Conservation (phyloP, 2,329 filamentous ascomycete species). For the Aureobasidium lini region DNA sequence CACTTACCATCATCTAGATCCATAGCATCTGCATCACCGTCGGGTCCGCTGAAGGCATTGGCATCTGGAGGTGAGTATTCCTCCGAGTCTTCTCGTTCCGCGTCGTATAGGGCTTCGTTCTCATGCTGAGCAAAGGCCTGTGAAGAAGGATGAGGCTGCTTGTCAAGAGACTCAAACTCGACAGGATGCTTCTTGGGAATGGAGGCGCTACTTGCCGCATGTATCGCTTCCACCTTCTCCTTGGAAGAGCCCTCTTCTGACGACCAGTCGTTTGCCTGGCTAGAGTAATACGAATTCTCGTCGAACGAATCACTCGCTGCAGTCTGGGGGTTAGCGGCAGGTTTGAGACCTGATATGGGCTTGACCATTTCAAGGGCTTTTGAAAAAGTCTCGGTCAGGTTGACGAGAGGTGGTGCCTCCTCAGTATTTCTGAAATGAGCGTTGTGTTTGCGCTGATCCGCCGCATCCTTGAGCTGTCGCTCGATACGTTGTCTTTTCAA, state of each 20-base stretch:
- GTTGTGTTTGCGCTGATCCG: conserved; percentile 51
- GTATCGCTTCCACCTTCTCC: conserved; percentile 12
- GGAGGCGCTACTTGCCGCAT: conserved; percentile 9
- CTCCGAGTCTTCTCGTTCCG: conserved; percentile 33
- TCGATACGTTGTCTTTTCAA: conserved; percentile 77
- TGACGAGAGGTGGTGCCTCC: conserved; percentile 37
- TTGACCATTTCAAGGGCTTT: conserved; percentile 67
- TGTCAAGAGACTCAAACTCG: conserved; percentile 4
- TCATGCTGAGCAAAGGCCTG: conserved; percentile 3
- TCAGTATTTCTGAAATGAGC: conserved; percentile 43
- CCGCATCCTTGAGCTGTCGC: conserved; percentile 65
- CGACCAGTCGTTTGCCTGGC: conserved; percentile 65
- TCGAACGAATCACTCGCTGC: conserved; percentile 77
- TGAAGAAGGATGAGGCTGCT: not conserved
- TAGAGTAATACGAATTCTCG: conserved; percentile 93
- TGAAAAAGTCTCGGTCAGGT: conserved; percentile 36
- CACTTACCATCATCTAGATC: conserved; percentile 16
- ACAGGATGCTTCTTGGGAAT: not conserved
- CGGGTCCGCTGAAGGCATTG: conserved; percentile 23
- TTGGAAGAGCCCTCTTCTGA: conserved; percentile 35
- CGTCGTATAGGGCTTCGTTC: conserved; percentile 12
- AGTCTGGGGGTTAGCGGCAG: conserved; percentile 50
- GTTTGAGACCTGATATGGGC: conserved; percentile 52
- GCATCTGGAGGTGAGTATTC: conserved; percentile 41
- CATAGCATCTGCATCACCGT: conserved; percentile 14